Percentiles rank a stretch among this genome's conserved stretches.
Conservation (phyloP, 345 rosid genomes). For the Populus pruinosa region DNA sequence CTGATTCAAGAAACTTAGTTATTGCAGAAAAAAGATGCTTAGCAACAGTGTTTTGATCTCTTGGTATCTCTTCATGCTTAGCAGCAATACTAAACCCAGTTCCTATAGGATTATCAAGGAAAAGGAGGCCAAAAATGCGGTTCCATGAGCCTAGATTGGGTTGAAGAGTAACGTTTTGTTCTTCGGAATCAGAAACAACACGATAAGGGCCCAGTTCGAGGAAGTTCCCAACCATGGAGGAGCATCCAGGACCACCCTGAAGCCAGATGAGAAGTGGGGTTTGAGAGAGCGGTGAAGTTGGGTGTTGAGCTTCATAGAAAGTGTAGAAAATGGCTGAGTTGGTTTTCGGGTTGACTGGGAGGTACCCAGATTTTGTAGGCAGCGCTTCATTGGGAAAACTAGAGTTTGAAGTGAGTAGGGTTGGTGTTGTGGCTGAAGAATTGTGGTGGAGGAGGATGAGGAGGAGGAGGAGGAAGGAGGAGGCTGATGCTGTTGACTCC, state of each 20-base stretch:
- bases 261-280: conserved; percentile 76
- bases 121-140: conserved; percentile 63
- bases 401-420: not conserved
- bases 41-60: conserved; percentile 12
- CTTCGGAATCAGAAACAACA: conserved; percentile 25
- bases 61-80: conserved; percentile 51
- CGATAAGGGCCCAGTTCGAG: conserved; percentile 82
- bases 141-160: conserved; percentile 72
- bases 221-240: conserved; percentile 79
- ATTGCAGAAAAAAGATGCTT: conserved; percentile 64
- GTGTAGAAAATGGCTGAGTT: conserved; percentile 66
- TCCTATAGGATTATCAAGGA: conserved; percentile 75
- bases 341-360: conserved; percentile 43
- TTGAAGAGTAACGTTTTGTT: conserved; percentile 25
- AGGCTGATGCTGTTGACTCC: too few relatives aligned
- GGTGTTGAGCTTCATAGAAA: conserved; percentile 61
- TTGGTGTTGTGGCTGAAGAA: not conserved
- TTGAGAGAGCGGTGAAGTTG: conserved; percentile 33
- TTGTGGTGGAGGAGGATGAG: conserved; percentile 13
- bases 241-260: conserved; percentile 90
- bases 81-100: conserved; percentile 38
- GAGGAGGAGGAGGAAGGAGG: conserved; percentile 1
- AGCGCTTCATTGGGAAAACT: conserved; percentile 49
- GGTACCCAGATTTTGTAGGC: conserved; percentile 79
- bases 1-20: conserved; percentile 39